These are phyloP conservation scores for Ceratobasidium sp. DNA, from an alignment of 1,284 basidiomycete genomes.

Conservation along the genomic window DNA sequence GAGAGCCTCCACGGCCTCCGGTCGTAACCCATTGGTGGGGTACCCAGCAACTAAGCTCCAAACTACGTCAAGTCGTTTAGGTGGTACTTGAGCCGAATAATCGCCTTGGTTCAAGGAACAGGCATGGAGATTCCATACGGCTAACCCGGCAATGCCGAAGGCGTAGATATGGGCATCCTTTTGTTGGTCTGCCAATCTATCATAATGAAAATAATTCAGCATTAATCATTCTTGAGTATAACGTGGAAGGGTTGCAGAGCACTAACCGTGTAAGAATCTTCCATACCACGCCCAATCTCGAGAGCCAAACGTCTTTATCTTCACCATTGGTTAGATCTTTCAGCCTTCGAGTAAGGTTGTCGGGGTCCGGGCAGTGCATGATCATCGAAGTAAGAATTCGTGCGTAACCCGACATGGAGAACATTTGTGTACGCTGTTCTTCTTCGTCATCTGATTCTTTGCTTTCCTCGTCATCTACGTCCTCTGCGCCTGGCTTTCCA, in stretches of 20 bases:
- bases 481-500: too few relatives aligned
- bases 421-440: too few relatives aligned
- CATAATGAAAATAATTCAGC: neutral
- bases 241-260: neutral
- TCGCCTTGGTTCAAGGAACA: too few relatives aligned
- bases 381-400: conserved; percentile 12
- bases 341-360: neutral
- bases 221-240: neutral
- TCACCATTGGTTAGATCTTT: neutral
- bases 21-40: neutral
- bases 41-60: neutral
- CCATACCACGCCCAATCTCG: neutral
- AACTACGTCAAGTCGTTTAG: neutral
- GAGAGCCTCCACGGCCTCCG: neutral
- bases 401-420: neutral
- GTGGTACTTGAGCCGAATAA: neutral
- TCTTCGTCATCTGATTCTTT: too few relatives aligned
- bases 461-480: too few relatives aligned
- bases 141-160: neutral
- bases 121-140: conserved; percentile 6
- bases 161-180: neutral
- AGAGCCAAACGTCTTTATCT: neutral
- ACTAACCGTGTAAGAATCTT: neutral
- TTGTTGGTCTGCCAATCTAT: neutral
- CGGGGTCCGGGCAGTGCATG: neutral